Base-by-base conservation (phyloP, 2,329 filamentous ascomycete genomes). In the Fusarium mundagurra region DNA sequence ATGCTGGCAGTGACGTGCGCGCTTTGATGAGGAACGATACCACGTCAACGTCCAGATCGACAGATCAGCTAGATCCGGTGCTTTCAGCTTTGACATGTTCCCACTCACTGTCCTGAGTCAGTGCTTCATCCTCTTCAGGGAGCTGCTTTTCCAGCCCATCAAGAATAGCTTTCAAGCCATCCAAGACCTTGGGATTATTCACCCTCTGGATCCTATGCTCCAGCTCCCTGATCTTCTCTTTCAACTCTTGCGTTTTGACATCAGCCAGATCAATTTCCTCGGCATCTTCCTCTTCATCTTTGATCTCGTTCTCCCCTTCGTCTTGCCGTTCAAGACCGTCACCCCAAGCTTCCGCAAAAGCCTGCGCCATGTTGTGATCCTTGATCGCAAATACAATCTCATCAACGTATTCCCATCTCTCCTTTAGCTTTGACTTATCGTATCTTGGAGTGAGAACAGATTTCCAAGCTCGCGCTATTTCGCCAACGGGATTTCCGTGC, bases 301-400 rank as follows among this genome's bases (percentile, higher is more conserved):
- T 17, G 0, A 44, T 47, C 3, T 20, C 20, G 13, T 55, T 36
- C 0, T n/a, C 5, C 1, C 14, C 14, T 22, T 75, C 64, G 0
- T 75, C 64, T 2, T 6, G 16, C 8, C 24, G 43, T 10, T 57
- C 31, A 2, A 79, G 59, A 2, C 71, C 71, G 18, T 83, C 79
- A 1, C 85, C 86, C 78, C 89, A 90, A 0, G 82, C 85, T 9
- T 75, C 73, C 14, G 83, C 83, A 73, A 92, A 92, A 0, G 86
- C 84, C 18, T 81, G 81, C 1, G 89, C 88, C 83, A 90, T 86
- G 8, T 83, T 83, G 0, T 76, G 71, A 65, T 90, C 86, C 17
- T 85, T 85, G 72, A 92, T 88, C 0, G 90, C 90, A 78, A 92
- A 92, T 1, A 90, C 82, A 8, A 92, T 81, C 14, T 90, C 85